Base-by-base conservation (phyloP, 768 basidiomycete genomes). In the Tricholoma sp. region DNA sequence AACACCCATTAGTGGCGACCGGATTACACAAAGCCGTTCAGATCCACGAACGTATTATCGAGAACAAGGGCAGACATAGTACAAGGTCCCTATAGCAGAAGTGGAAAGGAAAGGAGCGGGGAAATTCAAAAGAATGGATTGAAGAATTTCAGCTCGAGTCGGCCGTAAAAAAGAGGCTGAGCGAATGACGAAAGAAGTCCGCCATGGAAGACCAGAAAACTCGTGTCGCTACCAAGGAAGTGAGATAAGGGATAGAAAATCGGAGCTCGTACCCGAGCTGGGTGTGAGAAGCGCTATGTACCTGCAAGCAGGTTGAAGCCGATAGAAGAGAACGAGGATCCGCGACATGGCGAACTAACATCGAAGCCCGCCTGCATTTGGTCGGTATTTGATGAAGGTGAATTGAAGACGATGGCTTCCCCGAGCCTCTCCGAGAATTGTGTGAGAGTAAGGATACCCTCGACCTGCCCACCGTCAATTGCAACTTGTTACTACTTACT, bases 251-350 rank as follows among this genome's bases (percentile, higher is more conserved):
- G 19, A 54, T n/a, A n/a, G 34, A 55, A 6, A 43, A 18, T 43
- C 18, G 6, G 12, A 7, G 41, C 18, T 43, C 8, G n/a, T 19
- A 1, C 35, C 11, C 5, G 9, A 18, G 29, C 47, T 16, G 54
- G 21, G 19, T 27, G n/a, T 6, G 7, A 43, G 19, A 50, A 35
- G 32, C 5, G 47, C 31, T 43, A 58, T 60, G 41, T n/a, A 41
- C 45, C 55, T 58, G 51, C 35, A 55, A 49, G 56, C 63, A 47
- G 50, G 49, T 21, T 46, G 52, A 56, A 57, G 56, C 11, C 34
- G 27, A 55, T 59, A 47, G 62, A 65, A 63, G 64, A 22, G 55
- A 50, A 57, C 58, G 46, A 41, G 50, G 65, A 66, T 66, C 61
- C 63, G 59, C 65, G 29, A 54, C 29, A 27, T 43, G 29, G 24